phyloP scores from a whole-genome alignment of 257 asterid species.

The Craterostigma plantagineum region DNA sequence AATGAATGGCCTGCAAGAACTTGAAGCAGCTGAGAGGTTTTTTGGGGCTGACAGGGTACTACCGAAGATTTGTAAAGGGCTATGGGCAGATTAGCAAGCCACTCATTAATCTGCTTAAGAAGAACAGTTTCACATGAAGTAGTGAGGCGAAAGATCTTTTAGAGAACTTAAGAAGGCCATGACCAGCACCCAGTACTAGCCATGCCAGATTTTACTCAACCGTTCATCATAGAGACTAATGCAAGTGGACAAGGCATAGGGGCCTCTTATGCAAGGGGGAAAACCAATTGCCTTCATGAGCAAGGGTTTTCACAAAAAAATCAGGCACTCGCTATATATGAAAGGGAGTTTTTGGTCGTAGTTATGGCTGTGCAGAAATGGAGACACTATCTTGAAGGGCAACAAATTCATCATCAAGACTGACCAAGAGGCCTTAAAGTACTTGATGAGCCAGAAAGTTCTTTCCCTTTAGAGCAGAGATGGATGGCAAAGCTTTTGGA shows the following conservation, averaged over 20 bases:
- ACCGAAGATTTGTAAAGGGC: not conserved
- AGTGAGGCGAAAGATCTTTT: not conserved
- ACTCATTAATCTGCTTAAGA: not conserved
- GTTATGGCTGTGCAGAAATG: no score
- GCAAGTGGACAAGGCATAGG: not conserved
- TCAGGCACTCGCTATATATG: not conserved
- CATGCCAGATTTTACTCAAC: not conserved
- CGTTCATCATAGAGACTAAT: not conserved
- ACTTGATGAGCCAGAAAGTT: no score
- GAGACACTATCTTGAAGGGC: no score
- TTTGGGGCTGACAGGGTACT: not conserved
- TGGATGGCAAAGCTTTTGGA: no score
- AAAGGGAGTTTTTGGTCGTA: not conserved
- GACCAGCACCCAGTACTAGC: not conserved
- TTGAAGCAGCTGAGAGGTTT: no score
- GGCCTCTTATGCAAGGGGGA: not conserved
- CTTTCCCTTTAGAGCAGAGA: no score
- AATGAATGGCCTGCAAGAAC: no score
- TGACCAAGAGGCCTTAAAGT: no score
- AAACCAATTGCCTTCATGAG: not conserved
- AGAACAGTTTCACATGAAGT: not conserved
- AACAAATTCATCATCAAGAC: no score
- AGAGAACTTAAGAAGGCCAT: not conserved
- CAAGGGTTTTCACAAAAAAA: not conserved
- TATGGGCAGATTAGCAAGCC: not conserved